Percentiles rank a stretch among this genome's conserved stretches.
These are phyloP conservation scores for Nemania sp. DNA, from an alignment of 2,329 filamentous ascomycete species.

Conservation along the genomic window DNA sequence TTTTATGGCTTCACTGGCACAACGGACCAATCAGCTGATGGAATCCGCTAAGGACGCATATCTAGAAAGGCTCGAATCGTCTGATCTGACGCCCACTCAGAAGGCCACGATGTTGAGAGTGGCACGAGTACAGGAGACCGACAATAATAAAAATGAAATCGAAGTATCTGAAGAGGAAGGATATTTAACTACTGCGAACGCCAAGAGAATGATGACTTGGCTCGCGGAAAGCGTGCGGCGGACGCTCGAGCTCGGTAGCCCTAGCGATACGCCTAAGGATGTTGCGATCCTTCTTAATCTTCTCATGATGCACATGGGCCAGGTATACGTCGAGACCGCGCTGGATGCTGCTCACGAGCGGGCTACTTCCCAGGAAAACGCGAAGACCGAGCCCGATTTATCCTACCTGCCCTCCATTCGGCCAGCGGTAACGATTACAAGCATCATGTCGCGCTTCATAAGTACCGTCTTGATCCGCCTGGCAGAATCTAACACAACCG, in stretches of 20 bases:
- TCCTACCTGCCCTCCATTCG: conserved; percentile 79
- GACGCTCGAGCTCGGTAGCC: conserved; percentile 85
- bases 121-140: conserved; percentile 79
- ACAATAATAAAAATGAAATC: conserved; percentile 79
- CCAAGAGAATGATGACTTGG: conserved; percentile 99
- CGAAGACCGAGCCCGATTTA: conserved; percentile 85
- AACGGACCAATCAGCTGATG: conserved; percentile 86
- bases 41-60: conserved; percentile 90
- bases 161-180: conserved; percentile 92
- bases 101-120: conserved; percentile 89
- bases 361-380: conserved; percentile 75
- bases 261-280: conserved; percentile 90
- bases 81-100: conserved; percentile 84
- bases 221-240: conserved; percentile 91
- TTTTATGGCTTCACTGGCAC: conserved; percentile 90
- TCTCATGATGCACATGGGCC: conserved; percentile 84
- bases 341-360: conserved; percentile 73
- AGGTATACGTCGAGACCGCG: conserved; percentile 73
- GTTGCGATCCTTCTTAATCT: conserved; percentile 83
- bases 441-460: conserved; percentile 91
- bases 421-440: conserved; percentile 83
- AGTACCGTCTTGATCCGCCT: conserved; percentile 88
- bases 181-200: conserved; percentile 76
- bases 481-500: conserved; percentile 86
- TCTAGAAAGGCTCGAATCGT: conserved; percentile 83